These are phyloP conservation scores for Mrakia frigida DNA, from an alignment of 768 basidiomycete genomes.

Conservation along the genomic window DNA sequence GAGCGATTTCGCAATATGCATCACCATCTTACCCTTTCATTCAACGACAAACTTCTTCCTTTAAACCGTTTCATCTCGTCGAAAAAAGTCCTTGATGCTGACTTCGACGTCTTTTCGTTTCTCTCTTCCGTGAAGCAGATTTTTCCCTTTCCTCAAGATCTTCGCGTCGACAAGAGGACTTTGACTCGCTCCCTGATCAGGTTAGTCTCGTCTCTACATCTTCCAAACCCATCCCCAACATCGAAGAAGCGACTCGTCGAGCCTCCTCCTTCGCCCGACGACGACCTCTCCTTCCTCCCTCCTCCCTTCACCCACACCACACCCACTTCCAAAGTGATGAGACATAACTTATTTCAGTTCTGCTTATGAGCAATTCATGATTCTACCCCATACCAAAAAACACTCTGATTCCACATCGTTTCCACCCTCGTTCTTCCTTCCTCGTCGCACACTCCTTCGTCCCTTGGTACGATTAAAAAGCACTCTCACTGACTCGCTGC, in stretches of 20 bases:
- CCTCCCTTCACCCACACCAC: background rate
- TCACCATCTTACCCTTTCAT: slow-evolving; percentile 8
- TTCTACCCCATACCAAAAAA: slow-evolving; percentile 15
- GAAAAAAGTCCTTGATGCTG: background rate
- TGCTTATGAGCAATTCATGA: slow-evolving; percentile 19
- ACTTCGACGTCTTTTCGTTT: background rate
- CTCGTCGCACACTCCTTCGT: background rate
- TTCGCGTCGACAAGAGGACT: too few relatives aligned
- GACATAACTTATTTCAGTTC: slow-evolving; percentile 16
- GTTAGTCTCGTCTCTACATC: background rate
- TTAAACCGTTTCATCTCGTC: background rate
- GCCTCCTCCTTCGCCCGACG: too few relatives aligned
- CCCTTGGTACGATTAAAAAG: slow-evolving; percentile 4
- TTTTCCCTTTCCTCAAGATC: background rate
- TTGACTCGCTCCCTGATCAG: background rate
- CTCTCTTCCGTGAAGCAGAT: background rate
- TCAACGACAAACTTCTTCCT: background rate
- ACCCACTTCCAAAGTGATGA: slow-evolving; percentile 1
- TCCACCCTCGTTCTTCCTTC: background rate
- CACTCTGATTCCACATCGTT: background rate
- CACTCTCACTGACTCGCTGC: background rate
- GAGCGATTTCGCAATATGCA: slow-evolving; percentile 14
- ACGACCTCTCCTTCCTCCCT: background rate
- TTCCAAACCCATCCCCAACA: too few relatives aligned
- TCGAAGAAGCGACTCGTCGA: too few relatives aligned